phyloP scores from a whole-genome alignment of 192 early-diverging fungal genomes.

The Lobulomyces angularis region DNA sequence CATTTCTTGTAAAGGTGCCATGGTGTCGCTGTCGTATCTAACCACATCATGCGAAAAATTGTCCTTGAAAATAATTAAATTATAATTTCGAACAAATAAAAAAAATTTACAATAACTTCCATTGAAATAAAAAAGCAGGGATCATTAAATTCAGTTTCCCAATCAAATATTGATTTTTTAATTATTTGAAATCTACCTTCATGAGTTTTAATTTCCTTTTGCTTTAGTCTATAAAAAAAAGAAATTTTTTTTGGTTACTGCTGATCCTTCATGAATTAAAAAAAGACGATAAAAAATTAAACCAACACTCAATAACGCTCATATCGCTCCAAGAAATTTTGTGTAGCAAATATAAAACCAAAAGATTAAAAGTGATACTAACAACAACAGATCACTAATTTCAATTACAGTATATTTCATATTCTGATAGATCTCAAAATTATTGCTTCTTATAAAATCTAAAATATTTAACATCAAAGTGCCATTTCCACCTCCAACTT shows the following conservation, averaged over 20 bases:
- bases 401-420: constrained; percentile 86
- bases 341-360: too few relatives aligned
- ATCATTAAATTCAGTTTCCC: constrained; percentile 53
- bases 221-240: not conserved
- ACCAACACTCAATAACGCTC: too few relatives aligned
- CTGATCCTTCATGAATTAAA: too few relatives aligned
- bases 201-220: not conserved
- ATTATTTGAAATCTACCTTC: constrained; percentile 56
- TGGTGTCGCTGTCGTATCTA: constrained; percentile 64
- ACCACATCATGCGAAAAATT: constrained; percentile 95
- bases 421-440: constrained; percentile 64
- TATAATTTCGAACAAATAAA: constrained; percentile 1
- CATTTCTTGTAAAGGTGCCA: constrained; percentile 64
- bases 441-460: constrained; percentile 65
- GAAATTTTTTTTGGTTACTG: too few relatives aligned
- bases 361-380: too few relatives aligned
- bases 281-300: not conserved
- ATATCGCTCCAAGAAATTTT: too few relatives aligned
- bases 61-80: constrained; percentile 42
- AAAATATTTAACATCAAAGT: constrained; percentile 89
- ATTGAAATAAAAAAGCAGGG: constrained; percentile 87
- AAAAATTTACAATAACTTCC: constrained; percentile 76
- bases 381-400: constrained; percentile 73
- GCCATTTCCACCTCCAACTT: constrained; percentile 94
- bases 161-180: constrained; percentile 89